Conservation (phyloP, 371 early-diverging fungal species). For the Parasitella parasitica region DNA sequence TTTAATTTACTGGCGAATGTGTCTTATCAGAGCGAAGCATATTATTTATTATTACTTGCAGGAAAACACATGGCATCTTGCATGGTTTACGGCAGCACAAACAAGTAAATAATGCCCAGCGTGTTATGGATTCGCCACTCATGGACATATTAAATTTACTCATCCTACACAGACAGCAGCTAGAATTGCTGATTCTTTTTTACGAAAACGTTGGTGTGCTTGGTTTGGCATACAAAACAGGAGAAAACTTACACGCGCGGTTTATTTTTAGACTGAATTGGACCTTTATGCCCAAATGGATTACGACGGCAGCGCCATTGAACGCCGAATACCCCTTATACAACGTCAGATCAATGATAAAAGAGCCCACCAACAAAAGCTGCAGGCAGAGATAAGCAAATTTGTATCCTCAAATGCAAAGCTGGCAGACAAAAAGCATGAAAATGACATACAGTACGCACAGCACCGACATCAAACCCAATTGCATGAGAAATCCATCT, state of each 20-base stretch:
- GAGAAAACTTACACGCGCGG: neutral
- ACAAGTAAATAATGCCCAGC: neutral
- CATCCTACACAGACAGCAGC: neutral
- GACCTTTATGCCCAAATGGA: conserved; percentile 1
- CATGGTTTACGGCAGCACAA: neutral
- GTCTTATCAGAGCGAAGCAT: too few relatives aligned
- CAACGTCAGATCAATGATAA: neutral
- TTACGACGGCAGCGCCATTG: neutral
- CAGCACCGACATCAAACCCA: neutral
- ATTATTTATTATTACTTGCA: neutral
- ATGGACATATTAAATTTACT: neutral
- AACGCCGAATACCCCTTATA: neutral
- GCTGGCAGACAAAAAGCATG: neutral
- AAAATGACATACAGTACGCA: neutral
- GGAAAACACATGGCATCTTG: conserved; percentile 9
- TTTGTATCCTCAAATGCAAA: neutral
- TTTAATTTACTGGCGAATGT: too few relatives aligned
- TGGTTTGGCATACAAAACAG: neutral
- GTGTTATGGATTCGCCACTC: neutral
- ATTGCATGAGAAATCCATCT: neutral
- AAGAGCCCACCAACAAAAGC: neutral
- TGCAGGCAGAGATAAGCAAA: neutral
- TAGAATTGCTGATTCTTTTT: neutral
- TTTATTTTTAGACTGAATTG: neutral
- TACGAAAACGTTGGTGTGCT: neutral